A percentile compares a stretch with the other conserved stretches of the same genome.
Conservation (phyloP, 2,329 filamentous ascomycete species). For the Ophiostoma perfectum region DNA sequence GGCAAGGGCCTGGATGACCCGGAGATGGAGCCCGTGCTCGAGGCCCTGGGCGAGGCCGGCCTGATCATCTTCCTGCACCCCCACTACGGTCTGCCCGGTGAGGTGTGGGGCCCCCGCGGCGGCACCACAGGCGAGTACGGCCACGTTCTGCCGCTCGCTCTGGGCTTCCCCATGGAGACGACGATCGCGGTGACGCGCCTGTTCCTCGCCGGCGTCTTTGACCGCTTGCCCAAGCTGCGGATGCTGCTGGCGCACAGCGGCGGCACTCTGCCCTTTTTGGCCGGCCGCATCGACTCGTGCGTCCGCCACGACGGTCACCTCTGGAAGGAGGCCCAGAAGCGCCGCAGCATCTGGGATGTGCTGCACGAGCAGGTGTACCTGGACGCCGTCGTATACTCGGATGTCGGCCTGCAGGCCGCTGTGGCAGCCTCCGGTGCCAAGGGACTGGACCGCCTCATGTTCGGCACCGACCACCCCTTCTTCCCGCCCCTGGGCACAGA, state of each 20-base stretch:
- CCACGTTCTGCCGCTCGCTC: conserved; percentile 76
- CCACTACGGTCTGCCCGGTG: conserved; percentile 79
- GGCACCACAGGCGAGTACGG: conserved; percentile 60
- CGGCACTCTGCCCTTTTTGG: conserved; percentile 81
- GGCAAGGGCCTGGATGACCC: conserved; percentile 77
- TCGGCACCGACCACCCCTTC: conserved; percentile 79
- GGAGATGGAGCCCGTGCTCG: conserved; percentile 64
- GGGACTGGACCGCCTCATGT: conserved; percentile 65
- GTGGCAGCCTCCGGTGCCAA: conserved; percentile 59
- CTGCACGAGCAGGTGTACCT: conserved; percentile 73
- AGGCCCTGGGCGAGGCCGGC: conserved; percentile 57
- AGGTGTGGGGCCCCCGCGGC: conserved; percentile 67
- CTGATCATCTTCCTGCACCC: conserved; percentile 80
- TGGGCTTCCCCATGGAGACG: conserved; percentile 89
- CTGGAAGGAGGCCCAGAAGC: conserved; percentile 53
- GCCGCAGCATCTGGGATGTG: conserved; percentile 52
- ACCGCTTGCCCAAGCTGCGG: conserved; percentile 61
- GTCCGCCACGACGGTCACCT: conserved; percentile 76
- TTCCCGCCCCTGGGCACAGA: conserved; percentile 63
- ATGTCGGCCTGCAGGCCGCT: conserved; percentile 66
- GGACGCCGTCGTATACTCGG: conserved; percentile 79
- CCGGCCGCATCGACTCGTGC: conserved; percentile 82
- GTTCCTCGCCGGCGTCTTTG: conserved; percentile 81
- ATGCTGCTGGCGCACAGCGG: conserved; percentile 84
- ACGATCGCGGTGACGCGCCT: conserved; percentile 85